A percentile compares a stretch with the other conserved stretches of the same genome.
Evolutionary conservation across 2,329 filamentous ascomycete species (phyloP).

Genomic region (Penicillium sp.): DNA sequence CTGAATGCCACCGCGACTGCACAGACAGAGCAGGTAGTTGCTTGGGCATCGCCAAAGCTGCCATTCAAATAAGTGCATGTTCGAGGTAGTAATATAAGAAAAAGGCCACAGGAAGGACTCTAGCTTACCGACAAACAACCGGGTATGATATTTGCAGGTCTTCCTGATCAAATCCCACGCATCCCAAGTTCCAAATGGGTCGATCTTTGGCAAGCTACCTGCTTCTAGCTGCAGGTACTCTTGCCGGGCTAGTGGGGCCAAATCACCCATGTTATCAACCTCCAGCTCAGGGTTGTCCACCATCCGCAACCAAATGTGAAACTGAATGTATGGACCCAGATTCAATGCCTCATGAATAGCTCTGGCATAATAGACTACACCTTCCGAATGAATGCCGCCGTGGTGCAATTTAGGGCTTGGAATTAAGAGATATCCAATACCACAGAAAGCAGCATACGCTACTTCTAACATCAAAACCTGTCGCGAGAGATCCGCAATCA

Average conservation of each 20-base stretch:
- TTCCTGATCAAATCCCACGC: constrained; percentile 87
- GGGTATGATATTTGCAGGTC: constrained; percentile 79
- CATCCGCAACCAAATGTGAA: constrained; percentile 84
- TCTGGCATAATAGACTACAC: constrained; percentile 75
- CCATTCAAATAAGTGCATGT: constrained; percentile 21
- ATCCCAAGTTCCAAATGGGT: constrained; percentile 85
- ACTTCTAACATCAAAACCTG: constrained; percentile 90
- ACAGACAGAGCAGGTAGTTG: constrained; percentile 60
- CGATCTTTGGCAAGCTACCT: constrained; percentile 55
- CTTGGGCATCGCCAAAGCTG: constrained; percentile 62
- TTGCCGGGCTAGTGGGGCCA: constrained; percentile 48
- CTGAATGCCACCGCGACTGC: constrained; percentile 66
- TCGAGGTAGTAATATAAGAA: neutral
- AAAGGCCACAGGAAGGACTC: constrained; percentile 9
- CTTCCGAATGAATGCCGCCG: constrained; percentile 53
- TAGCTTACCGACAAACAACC: constrained; percentile 79
- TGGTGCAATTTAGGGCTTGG: constrained; percentile 73
- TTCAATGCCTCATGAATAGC: constrained; percentile 78
- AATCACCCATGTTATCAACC: constrained; percentile 48
- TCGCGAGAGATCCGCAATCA: constrained; percentile 82
- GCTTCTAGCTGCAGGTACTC: constrained; percentile 44
- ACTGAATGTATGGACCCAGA: constrained; percentile 73
- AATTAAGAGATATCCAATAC: constrained; percentile 79
- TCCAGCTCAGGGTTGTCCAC: constrained; percentile 69
- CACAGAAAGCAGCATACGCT: constrained; percentile 94